Evolutionary conservation across 345 rosid species (phyloP).

Genomic region (Abelmoschus esculentus): DNA sequence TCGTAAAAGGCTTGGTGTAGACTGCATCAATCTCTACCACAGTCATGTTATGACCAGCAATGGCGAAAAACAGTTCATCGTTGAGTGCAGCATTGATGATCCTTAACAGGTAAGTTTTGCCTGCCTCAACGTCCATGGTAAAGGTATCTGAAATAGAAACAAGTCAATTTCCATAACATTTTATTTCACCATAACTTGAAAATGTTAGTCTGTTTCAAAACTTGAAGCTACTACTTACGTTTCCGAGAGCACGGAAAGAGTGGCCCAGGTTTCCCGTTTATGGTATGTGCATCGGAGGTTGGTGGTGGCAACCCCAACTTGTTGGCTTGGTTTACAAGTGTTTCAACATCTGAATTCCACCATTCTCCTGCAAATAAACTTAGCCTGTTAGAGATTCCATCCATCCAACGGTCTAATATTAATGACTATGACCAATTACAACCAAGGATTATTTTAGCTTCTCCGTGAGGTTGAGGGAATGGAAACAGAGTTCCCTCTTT

Average conservation of each 20-base stretch:
- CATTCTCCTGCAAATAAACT: slow-evolving; percentile 39
- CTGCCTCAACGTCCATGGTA: slow-evolving; percentile 32
- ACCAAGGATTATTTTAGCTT: slow-evolving; percentile 71
- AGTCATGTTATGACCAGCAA: slow-evolving; percentile 51
- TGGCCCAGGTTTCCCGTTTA: slow-evolving; percentile 63
- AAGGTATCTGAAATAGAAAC: slow-evolving; percentile 27
- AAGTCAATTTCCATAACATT: background rate
- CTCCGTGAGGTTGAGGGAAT: slow-evolving; percentile 53
- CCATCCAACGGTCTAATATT: background rate
- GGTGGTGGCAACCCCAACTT: slow-evolving; percentile 40
- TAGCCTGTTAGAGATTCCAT: background rate
- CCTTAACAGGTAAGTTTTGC: slow-evolving; percentile 47
- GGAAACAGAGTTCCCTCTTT: slow-evolving; percentile 59
- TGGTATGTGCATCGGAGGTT: slow-evolving; percentile 53
- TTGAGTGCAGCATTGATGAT: slow-evolving; percentile 60
- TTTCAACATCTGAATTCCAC: slow-evolving; percentile 51
- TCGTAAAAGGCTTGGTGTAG: slow-evolving; percentile 52
- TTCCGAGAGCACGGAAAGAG: slow-evolving; percentile 57
- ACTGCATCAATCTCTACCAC: slow-evolving; percentile 58
- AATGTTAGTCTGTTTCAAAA: background rate
- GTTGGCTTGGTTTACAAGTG: slow-evolving; percentile 47
- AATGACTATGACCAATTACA: background rate
- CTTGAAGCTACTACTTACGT: slow-evolving; percentile 21
- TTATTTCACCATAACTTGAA: background rate
- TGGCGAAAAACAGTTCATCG: slow-evolving; percentile 53